Conservation (phyloP, 129 eudicot genomes). For the Arctium minus region DNA sequence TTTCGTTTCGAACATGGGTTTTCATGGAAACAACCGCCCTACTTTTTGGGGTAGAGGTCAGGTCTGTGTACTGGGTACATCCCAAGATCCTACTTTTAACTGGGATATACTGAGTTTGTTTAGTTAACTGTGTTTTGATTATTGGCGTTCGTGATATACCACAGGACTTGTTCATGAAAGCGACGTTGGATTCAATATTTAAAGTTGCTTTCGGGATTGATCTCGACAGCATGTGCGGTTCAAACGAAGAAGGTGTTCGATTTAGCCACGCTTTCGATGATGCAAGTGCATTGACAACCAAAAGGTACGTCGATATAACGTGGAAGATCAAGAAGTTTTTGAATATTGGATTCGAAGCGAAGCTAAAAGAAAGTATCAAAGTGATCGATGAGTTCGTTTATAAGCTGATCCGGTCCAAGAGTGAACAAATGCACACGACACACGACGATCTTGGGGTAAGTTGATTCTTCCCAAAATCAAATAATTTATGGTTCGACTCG, state of each 20-base stretch:
- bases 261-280: constrained; percentile 71
- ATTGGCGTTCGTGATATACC: neutral
- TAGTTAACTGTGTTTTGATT: neutral
- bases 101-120: neutral
- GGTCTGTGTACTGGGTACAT: neutral
- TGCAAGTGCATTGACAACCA: constrained; percentile 45
- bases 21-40: neutral
- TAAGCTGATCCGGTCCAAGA: constrained; percentile 52
- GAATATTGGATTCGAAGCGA: constrained; percentile 58
- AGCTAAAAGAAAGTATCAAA: constrained; percentile 42
- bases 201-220: constrained; percentile 72
- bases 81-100: neutral
- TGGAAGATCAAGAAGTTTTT: constrained; percentile 62
- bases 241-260: constrained; percentile 56
- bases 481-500: neutral
- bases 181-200: constrained; percentile 71
- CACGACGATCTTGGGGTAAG: constrained; percentile 38
- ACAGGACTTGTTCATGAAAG: constrained; percentile 72
- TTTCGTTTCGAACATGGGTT: no score
- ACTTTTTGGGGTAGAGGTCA: neutral
- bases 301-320: constrained; percentile 45
- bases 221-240: constrained; percentile 63
- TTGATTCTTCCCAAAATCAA: neutral
- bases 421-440: constrained; percentile 28
- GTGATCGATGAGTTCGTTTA: constrained; percentile 61